Conservation (phyloP, 495 filamentous ascomycete species). For the Xanthoparmelia taractica region DNA sequence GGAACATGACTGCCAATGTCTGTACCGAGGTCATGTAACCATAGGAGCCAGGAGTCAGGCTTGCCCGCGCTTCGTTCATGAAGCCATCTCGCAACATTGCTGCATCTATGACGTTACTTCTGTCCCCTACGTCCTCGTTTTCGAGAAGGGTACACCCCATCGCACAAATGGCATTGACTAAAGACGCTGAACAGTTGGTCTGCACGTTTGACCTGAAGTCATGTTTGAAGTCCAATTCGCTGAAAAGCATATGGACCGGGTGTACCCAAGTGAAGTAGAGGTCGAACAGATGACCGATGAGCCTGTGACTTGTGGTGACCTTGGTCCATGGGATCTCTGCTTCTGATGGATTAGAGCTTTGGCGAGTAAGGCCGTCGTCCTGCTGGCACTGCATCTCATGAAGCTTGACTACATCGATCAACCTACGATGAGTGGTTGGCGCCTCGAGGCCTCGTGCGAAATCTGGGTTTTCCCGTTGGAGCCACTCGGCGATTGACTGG, state of each 20-base stretch:
- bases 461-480: slow-evolving; percentile 26
- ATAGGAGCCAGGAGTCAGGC: slow-evolving; percentile 23
- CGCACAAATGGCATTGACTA: slow-evolving; percentile 38
- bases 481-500: slow-evolving; percentile 33
- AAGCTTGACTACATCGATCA: slow-evolving; percentile 21
- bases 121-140: slow-evolving; percentile 13
- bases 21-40: slow-evolving; percentile 29
- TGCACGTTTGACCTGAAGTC: slow-evolving; percentile 26
- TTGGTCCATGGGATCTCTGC: slow-evolving; percentile 28
- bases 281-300: slow-evolving; percentile 36
- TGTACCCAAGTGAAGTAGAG: slow-evolving; percentile 41
- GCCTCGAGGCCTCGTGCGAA: slow-evolving; percentile 21
- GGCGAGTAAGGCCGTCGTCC: slow-evolving; percentile 12
- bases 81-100: slow-evolving; percentile 30
- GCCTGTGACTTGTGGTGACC: slow-evolving; percentile 27
- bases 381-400: slow-evolving; percentile 15
- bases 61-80: slow-evolving; percentile 28
- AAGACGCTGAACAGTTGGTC: slow-evolving; percentile 30
- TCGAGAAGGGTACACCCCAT: slow-evolving; percentile 36
- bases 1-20: slow-evolving; percentile 32
- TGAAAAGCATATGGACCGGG: slow-evolving; percentile 38
- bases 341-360: slow-evolving; percentile 1
- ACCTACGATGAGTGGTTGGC: slow-evolving; percentile 7
- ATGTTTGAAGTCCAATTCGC: slow-evolving; percentile 32
- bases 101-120: slow-evolving; percentile 21